phyloP scores from a whole-genome alignment of 1,284 basidiomycete species.

The Apiotrichum gamsii region DNA sequence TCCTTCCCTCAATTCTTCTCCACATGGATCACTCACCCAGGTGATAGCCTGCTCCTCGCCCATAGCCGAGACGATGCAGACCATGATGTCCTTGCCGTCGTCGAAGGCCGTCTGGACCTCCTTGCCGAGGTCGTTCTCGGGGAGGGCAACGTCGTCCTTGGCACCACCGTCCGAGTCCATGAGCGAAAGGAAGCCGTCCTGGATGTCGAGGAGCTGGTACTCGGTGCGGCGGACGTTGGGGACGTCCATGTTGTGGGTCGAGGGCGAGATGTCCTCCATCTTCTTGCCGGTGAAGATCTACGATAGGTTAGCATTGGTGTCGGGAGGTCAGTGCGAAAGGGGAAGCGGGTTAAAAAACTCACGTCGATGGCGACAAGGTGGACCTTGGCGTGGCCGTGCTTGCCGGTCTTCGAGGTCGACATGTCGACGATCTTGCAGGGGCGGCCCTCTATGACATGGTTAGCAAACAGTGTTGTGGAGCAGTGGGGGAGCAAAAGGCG shows the following conservation, averaged over 20 bases:
- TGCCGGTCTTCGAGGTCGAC: constrained; percentile 89
- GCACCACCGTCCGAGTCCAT: constrained; percentile 74
- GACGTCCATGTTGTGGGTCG: constrained; percentile 73
- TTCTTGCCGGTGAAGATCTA: constrained; percentile 97
- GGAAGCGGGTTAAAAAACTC: constrained; percentile 51
- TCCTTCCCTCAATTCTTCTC: too few species aligned
- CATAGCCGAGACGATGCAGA: constrained; percentile 90
- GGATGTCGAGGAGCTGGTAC: constrained; percentile 86
- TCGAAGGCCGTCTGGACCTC: constrained; percentile 72
- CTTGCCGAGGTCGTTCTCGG: constrained; percentile 75
- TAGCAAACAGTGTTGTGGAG: too few species aligned
- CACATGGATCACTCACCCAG: too few species aligned
- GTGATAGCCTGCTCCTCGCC: constrained; percentile 72
- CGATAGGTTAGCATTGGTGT: too few species aligned
- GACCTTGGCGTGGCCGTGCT: constrained; percentile 99
- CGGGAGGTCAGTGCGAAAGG: neutral
- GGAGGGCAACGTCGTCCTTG: constrained; percentile 95
- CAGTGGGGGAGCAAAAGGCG: too few species aligned
- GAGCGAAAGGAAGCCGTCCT: constrained; percentile 89
- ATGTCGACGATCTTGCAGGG: constrained; percentile 99
- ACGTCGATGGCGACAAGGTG: constrained; percentile 96
- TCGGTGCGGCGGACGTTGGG: constrained; percentile 88
- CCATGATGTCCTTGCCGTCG: constrained; percentile 68
- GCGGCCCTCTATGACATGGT: too few species aligned
- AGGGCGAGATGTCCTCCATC: constrained; percentile 96